Base-by-base conservation (phyloP, 352 stramenopile species). In the Phytophthora pinifolia region DNA sequence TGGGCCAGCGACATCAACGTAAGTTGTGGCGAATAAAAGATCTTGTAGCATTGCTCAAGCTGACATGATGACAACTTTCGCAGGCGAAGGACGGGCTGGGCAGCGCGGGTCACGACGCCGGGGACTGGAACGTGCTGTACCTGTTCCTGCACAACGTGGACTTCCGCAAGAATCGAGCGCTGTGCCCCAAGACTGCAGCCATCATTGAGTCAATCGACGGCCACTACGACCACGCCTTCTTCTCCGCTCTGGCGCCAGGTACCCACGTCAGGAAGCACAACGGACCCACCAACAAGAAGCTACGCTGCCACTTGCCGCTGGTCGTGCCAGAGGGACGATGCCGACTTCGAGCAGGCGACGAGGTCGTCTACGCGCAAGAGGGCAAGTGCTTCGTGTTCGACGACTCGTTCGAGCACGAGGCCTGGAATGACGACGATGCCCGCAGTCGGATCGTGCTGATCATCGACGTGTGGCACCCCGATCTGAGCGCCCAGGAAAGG, bases 351-450 rank as follows among this genome's bases (percentile, higher is more conserved):
- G 85, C 86, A 15, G 89, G 86, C 10, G 65, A 79, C 43, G 67
- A 94, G 45, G 69, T 76, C 9, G 65, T 94, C 18, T 30, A 75
- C 14, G 91, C 89, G 45, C 48, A 87, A 36, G 78, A 96, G 59
- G 95, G 94, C 43, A 89, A 97, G 38, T 96, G 90, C n/a, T 79
- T 99, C 27, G 62, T 99, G 4, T 98, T 99, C 56, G 97, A 99
- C 70, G 97, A 99, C 77, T 97, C 86, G 20, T 99, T 98, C 68
- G 91, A 99, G 72, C 97, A 99, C 71, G 90, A 99, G 71, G 96
- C 97, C 4, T 99, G 96, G 96, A 99, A 99, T 71, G 76, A 89
- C 47, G 74, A 94, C 44, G 47, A 88, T 17, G 85, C 70, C 1
- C 75, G 80, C 30, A 77, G 72, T 37, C 79, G 96, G 7, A 93